Conservation (phyloP, 1,284 basidiomycete species). For the Athelia psychrophila region DNA sequence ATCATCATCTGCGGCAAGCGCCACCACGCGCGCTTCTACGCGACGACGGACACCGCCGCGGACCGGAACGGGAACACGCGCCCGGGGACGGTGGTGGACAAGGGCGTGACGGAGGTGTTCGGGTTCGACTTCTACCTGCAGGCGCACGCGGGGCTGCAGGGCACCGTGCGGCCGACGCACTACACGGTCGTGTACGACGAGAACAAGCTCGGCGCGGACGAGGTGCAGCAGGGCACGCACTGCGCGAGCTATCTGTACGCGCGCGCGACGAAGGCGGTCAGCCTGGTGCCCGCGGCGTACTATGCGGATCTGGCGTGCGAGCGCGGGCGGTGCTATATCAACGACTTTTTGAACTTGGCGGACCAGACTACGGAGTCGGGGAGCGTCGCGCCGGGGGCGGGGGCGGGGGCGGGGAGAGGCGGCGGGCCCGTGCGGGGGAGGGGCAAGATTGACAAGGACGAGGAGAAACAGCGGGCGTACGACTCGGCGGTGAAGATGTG, state of each 20-base stretch:
- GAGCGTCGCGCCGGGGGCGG: conserved; percentile 19
- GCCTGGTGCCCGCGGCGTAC: conserved; percentile 71
- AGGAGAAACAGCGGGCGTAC: conserved; percentile 44
- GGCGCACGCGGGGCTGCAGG: conserved; percentile 68
- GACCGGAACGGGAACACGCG: conserved; percentile 68
- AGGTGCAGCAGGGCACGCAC: conserved; percentile 66
- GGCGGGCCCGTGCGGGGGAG: conserved; percentile 12
- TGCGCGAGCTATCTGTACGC: conserved; percentile 67
- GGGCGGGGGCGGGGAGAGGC: no score
- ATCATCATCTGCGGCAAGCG: conserved; percentile 79
- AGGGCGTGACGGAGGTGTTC: conserved; percentile 67
- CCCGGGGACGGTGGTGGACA: conserved; percentile 74
- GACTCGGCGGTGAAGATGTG: conserved; percentile 51
- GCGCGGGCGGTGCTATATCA: conserved; percentile 66
- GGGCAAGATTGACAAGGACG: conserved; percentile 34
- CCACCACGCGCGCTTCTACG: conserved; percentile 66
- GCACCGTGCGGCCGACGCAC: conserved; percentile 65
- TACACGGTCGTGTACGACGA: conserved; percentile 77
- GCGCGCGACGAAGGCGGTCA: conserved; percentile 75
- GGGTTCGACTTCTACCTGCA: conserved; percentile 50
- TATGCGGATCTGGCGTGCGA: conserved; percentile 79
- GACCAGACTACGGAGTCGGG: conserved; percentile 41
- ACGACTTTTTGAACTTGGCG: conserved; percentile 52
- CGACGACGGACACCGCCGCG: conserved; percentile 43
- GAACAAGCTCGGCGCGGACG: conserved; percentile 59